phyloP scores from a whole-genome alignment of 176 grass and related monocot species.

The Alopecurus myosuroides region DNA sequence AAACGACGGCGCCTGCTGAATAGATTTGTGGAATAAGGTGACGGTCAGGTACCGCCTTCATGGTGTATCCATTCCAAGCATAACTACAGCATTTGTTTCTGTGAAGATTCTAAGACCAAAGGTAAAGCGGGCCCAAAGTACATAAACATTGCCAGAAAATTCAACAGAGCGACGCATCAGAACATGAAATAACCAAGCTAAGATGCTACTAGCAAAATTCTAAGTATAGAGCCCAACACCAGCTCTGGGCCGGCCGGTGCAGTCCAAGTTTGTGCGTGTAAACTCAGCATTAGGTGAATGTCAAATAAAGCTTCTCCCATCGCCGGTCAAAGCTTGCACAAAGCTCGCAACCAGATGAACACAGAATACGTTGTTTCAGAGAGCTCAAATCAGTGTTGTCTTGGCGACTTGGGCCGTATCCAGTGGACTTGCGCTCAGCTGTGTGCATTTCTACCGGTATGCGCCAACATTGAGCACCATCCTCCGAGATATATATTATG shows the following conservation, averaged over 20 bases:
- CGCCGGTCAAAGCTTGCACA: neutral
- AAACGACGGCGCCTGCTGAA: too few species aligned
- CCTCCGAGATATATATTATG: neutral
- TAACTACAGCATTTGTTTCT: too few species aligned
- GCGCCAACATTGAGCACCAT: neutral
- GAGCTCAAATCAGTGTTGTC: neutral
- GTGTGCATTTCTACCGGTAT: neutral
- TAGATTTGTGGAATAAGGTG: too few species aligned
- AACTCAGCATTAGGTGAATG: neutral
- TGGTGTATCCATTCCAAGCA: too few species aligned
- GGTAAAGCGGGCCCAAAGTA: too few species aligned
- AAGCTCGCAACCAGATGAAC: neutral
- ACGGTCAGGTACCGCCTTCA: too few species aligned
- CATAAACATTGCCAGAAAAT: too few species aligned
- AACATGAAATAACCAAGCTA: neutral
- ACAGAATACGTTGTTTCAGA: neutral
- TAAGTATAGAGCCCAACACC: neutral
- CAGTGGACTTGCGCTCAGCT: neutral
- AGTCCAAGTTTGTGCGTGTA: neutral
- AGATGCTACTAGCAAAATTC: neutral
- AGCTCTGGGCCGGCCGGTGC: neutral
- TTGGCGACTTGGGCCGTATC: neutral
- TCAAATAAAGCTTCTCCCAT: neutral
- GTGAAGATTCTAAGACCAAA: too few species aligned
- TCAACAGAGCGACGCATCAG: neutral